These are phyloP conservation scores for Daldinia vernicosa DNA, from an alignment of 495 filamentous ascomycete species.

Conservation along the genomic window DNA sequence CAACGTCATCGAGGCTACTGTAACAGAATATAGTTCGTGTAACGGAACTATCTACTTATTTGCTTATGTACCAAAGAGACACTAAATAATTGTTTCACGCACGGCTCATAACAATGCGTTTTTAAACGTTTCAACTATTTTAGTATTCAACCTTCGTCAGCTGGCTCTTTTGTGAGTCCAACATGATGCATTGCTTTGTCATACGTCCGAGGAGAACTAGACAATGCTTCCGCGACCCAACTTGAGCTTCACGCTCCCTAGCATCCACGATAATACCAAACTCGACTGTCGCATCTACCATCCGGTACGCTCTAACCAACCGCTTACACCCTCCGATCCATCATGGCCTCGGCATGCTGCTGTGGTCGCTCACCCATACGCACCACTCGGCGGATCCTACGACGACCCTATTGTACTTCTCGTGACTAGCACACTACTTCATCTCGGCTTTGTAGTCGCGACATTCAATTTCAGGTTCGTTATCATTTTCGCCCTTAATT, in stretches of 20 bases:
- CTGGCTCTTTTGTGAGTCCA: conserved; percentile 19
- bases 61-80: background rate
- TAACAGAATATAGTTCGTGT: background rate
- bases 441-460: conserved; percentile 75
- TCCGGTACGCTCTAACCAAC: conserved; percentile 55
- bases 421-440: conserved; percentile 68
- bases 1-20: conserved; percentile 7
- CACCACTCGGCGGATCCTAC: conserved; percentile 83
- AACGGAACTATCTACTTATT: background rate
- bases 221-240: conserved; percentile 62
- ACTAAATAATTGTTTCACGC: background rate
- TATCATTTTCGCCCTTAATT: background rate
- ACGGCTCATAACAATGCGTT: background rate
- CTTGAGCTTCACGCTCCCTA: conserved; percentile 82
- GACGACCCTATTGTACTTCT: conserved; percentile 80
- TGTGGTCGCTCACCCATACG: conserved; percentile 91
- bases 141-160: background rate
- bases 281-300: conserved; percentile 87
- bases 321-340: conserved; percentile 20
- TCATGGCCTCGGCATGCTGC: conserved; percentile 67
- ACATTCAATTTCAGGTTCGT: conserved; percentile 93
- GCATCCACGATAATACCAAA: conserved; percentile 75
- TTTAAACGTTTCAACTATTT: background rate
- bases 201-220: conserved; percentile 4
- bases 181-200: conserved; percentile 25